Base-by-base conservation (phyloP, 257 asterid species). In the Nemophila menziesii region DNA sequence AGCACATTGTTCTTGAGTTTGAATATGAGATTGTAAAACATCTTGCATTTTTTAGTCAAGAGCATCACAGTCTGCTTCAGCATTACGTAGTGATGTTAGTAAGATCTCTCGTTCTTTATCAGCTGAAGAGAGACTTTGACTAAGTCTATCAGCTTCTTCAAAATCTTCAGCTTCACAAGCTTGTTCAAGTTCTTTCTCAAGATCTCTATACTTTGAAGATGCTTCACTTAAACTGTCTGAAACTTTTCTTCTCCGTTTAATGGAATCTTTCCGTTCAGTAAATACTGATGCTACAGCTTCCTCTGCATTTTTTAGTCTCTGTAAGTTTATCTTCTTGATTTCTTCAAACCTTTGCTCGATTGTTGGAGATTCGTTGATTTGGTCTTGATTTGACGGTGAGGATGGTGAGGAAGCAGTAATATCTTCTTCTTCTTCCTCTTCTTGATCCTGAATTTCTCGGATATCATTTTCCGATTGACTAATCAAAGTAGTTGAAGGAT, bases 161-260 rank as follows among this genome's bases (percentile, higher is more conserved):
- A 70, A 70, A 46, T 70, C 78, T 59, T 70, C 78, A 3, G 65
- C 49, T 39, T 70, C 74, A 38, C 73, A 66, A 46, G 78, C 73
- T 49, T 66, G 65, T 49, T 70, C 73, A 20, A 70, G 58, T 49
- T 57, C 42, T 53, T 57, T 43, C 70, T 70, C 78, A 3, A 70
- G 54, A 37, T 54, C 60, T 22, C 27, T 43, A 54, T 61, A 58
- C 48, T 22, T 58, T 14, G 47, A 49, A 22, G 67, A 55, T 43
- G 65, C 78, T 33, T 45, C 53, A 48, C 46, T 58, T 17, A 62
- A 50, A 34, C 50, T 56, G 39, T 44, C 54, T 2, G 66, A 49
- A 43, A 60, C 67, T 58, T 62, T 62, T 51, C 71, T 66, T 49
- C 78, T 62, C 21, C 37, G 58, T 46, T 56, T 41, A 40, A 70